Base-by-base conservation (phyloP, 495 filamentous ascomycete species). In the Neohortaea acidophila region DNA sequence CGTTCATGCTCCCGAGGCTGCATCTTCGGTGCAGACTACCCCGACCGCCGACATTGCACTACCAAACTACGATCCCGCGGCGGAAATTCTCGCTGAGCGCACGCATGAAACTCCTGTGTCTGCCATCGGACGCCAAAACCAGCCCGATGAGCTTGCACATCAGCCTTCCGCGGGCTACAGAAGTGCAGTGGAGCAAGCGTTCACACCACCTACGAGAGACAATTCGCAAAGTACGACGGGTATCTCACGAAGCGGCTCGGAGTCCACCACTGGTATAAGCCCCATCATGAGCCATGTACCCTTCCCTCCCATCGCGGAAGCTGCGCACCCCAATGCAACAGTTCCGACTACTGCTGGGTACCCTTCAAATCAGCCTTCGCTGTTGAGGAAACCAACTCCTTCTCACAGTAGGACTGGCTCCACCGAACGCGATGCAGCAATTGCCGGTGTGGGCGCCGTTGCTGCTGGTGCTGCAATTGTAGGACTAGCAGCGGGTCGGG, bases 181-280 rank as follows among this genome's bases (percentile, higher is more conserved):
- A n/a, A 79, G 77, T 0, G 70, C 70, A 2, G 77, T 83, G 8
- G 59, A 80, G 47, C 70, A 79, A 49, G 77, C 77, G 19, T 83
- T 83, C 48, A 77, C 75, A 2, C 73, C 76, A 13, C 21, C 69
- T 21, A 59, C 59, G 17, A 52, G 54, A 12, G 39, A 43, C 22
- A 27, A 40, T 5, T 44, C 48, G 18, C 39, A 39, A 15, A 41
- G 36, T 17, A 28, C 39, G 34, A 17, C 44, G 5, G 68, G 56
- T 33, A 59, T 77, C 18, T 66, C 49, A 11, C 63, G 77, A 39
- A 75, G 74, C 23, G 69, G 77, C 41, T 80, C 75, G 31, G 68
- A 69, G 35, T 72, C 74, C 38, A 81, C 77, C 0, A 66, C 72
- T 37, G 63, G 60, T 17, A 75, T 83, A 42, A 79, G 74, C 47